Evolutionary conservation across 306 rosid genomes (phyloP).

Genomic region (Vicia villosa): DNA sequence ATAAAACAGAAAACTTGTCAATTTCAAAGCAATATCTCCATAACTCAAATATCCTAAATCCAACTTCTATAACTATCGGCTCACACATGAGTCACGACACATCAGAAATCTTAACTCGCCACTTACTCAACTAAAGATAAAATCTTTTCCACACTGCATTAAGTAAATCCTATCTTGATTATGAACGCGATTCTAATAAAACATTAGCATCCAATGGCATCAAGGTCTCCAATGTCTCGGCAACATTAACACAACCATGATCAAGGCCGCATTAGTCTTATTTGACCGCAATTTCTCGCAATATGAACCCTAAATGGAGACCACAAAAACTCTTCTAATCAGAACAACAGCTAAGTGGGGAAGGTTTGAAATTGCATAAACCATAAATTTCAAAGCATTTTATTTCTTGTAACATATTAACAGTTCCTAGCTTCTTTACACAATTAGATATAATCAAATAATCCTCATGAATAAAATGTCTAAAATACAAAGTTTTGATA

Average conservation of each 20-base stretch:
- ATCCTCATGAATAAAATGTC: neutral
- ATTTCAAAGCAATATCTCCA: neutral
- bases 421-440: neutral
- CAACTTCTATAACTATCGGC: too few species aligned
- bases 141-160: neutral
- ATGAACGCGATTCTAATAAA: neutral
- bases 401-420: neutral
- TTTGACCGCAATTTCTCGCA: neutral
- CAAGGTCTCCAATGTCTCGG: neutral
- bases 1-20: neutral
- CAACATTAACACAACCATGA: too few species aligned
- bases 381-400: constrained; percentile 17
- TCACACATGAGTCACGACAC: too few species aligned
- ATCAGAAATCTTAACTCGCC: neutral
- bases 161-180: neutral
- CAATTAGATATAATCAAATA: neutral
- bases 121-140: constrained; percentile 2
- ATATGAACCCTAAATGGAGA: neutral
- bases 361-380: neutral
- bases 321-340: neutral
- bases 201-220: neutral
- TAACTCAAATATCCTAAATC: constrained; percentile 5
- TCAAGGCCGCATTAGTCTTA: neutral
- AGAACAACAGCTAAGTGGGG: neutral
- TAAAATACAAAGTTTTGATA: too few species aligned